These are phyloP conservation scores for Plasmodium coatneyi DNA, from an alignment of 169 alveolate genomes.

Conservation along the genomic window DNA sequence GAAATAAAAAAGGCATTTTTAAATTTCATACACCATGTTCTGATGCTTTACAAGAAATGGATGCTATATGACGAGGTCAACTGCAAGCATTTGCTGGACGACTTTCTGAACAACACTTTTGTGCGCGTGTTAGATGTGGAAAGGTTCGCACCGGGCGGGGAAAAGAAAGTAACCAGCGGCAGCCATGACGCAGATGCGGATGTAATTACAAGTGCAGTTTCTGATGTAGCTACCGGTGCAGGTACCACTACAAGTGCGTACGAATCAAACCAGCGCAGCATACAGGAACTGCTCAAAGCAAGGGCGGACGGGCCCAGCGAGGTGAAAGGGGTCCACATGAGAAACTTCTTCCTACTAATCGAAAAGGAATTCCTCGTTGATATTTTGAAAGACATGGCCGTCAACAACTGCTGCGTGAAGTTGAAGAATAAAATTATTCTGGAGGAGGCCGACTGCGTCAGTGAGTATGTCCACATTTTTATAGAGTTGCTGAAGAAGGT, in stretches of 20 bases:
- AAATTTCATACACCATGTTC: conserved; percentile 67
- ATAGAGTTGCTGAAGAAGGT: conserved; percentile 24
- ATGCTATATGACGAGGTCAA: conserved; percentile 19
- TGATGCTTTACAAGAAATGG: conserved; percentile 60
- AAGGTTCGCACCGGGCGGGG: background rate
- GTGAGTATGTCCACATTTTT: conserved; percentile 49
- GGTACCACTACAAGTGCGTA: background rate
- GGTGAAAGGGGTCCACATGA: conserved; percentile 24
- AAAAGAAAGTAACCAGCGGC: background rate
- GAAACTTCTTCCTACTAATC: conserved; percentile 37
- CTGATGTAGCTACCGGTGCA: background rate
- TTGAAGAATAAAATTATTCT: conserved; percentile 61
- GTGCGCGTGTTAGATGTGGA: conserved; percentile 21
- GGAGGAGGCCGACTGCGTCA: conserved; percentile 58
- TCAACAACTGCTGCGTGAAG: conserved; percentile 34
- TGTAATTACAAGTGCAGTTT: background rate
- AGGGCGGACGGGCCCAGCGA: background rate
- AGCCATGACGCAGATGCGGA: background rate
- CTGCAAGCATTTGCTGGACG: conserved; percentile 45
- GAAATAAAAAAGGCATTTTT: conserved; percentile 54
- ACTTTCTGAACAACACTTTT: conserved; percentile 49
- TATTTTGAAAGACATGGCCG: conserved; percentile 54
- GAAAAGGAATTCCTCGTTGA: conserved; percentile 55
- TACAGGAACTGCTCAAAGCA: background rate
- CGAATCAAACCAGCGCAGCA: conserved; percentile 12